Evolutionary conservation across 192 early-diverging fungal genomes (phyloP).

Genomic region (Podila minutissima): DNA sequence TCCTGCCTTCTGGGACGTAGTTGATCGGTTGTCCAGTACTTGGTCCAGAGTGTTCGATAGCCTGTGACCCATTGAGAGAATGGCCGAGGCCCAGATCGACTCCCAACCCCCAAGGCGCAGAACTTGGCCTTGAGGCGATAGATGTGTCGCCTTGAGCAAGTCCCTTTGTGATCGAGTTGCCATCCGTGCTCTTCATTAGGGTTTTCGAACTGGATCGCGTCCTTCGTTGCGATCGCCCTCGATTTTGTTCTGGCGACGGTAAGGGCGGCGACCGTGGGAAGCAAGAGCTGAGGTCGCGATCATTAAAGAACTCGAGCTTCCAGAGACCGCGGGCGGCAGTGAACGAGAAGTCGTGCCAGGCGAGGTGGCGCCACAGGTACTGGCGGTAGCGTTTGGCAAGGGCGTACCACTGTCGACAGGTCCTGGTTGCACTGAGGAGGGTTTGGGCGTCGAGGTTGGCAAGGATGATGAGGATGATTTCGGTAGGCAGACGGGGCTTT

Average conservation of each 20-base stretch:
- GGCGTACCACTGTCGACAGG: conserved; percentile 27
- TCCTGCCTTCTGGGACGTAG: too few species aligned
- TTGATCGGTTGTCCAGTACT: too few species aligned
- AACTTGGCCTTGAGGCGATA: too few species aligned
- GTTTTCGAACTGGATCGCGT: background rate
- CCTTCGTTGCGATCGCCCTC: background rate
- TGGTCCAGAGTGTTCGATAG: too few species aligned
- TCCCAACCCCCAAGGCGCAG: too few species aligned
- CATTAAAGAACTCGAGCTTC: conserved; percentile 33
- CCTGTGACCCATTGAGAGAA: too few species aligned
- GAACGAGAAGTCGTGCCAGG: conserved; percentile 25
- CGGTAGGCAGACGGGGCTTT: conserved; percentile 10
- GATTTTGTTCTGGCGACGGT: background rate
- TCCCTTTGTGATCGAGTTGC: background rate
- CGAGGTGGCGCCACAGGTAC: conserved; percentile 30
- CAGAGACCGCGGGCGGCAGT: conserved; percentile 32
- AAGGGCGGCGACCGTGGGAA: conserved; percentile 4
- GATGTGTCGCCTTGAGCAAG: too few species aligned
- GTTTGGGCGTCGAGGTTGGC: conserved; percentile 32
- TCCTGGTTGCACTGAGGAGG: conserved; percentile 15
- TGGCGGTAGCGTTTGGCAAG: conserved; percentile 30
- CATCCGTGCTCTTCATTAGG: background rate
- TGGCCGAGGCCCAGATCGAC: too few species aligned
- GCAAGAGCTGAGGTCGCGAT: conserved; percentile 15
- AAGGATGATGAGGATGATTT: conserved; percentile 39